Evolutionary conservation across 225 moss, liverwort and hornwort species (phyloP).

Genomic region (Climacium dendroides): DNA sequence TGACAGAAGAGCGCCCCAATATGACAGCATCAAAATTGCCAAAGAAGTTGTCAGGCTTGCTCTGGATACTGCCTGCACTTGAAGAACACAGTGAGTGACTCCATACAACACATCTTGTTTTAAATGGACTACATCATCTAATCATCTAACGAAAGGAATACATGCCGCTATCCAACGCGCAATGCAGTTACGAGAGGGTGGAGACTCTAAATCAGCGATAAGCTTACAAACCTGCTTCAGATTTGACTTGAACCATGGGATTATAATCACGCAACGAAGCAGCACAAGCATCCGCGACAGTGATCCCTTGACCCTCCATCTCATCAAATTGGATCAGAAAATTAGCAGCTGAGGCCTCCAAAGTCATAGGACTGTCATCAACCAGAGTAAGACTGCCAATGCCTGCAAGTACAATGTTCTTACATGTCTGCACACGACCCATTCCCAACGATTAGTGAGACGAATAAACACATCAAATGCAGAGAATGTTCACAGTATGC

Average conservation of each 20-base stretch:
- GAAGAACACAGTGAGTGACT: not conserved
- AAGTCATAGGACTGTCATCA: constrained; percentile 64
- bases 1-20: constrained; percentile 57
- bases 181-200: not conserved
- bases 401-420: constrained; percentile 94
- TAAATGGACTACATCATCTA: not conserved
- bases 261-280: constrained; percentile 83
- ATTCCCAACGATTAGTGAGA: not conserved
- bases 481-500: not conserved
- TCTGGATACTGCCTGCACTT: constrained; percentile 57
- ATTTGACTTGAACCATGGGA: constrained; percentile 81
- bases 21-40: constrained; percentile 80
- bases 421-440: constrained; percentile 70
- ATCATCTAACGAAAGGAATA: not conserved
- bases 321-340: constrained; percentile 76
- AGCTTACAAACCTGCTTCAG: constrained; percentile 49
- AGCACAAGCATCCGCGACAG: constrained; percentile 60
- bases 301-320: constrained; percentile 33
- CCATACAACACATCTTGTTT: not conserved
- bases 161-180: not conserved
- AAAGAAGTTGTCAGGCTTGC: constrained; percentile 64
- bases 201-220: not conserved
- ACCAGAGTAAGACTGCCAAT: constrained; percentile 77
- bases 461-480: not conserved
- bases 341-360: constrained; percentile 73